Evolutionary conservation across 2,329 filamentous ascomycete genomes (phyloP), one percentile per base, ranked within the genome.

Genomic region (Aspergillus piperis): DNA sequence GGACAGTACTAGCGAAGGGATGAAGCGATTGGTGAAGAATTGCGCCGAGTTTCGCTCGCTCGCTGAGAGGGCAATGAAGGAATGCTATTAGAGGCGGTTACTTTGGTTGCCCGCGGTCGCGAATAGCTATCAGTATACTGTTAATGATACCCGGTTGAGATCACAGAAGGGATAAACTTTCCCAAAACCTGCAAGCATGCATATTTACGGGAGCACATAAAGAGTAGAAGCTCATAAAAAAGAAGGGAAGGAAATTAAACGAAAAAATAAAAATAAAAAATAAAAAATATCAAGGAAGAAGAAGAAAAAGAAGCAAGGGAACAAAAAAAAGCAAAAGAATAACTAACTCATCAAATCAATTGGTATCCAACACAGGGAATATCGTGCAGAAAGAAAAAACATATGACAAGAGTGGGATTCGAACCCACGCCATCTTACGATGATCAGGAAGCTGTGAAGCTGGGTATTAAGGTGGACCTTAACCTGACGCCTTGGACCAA

Each of bases 401-500:
- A n/a, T 2, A 55, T 55, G 53, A 55, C 53, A 55, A 55, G 53
- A 55, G 53, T 55, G 53, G 53, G 53, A 55, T 55, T 55, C 53
- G 53, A 55, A 55, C 53, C 53, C 53, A 55, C 53, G 53, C 53
- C 53, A 55, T 41, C 51, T 21, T 21, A 47, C 39, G 25, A 47
- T 55, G 53, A 55, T 47, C 53, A 55, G 53, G 53, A 55, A 55
- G 53, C 53, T 55, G 19, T 44, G 17, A 55, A 55, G 39, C 53
- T 55, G 39, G 10, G 5, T 55, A 32, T 36, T 55, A 55, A 55
- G 53, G 53, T 55, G 23, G 25, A 68, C 70, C 70, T 72, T 69
- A 72, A 72, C 70, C 70, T 68, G 65, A 68, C 71, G 71, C 71
- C 71, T 71, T 73, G 61, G 71, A 73, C 71, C 71, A 71, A 70